Conservation (phyloP, 2,329 filamentous ascomycete species). For the Huntiella moniliformis region DNA sequence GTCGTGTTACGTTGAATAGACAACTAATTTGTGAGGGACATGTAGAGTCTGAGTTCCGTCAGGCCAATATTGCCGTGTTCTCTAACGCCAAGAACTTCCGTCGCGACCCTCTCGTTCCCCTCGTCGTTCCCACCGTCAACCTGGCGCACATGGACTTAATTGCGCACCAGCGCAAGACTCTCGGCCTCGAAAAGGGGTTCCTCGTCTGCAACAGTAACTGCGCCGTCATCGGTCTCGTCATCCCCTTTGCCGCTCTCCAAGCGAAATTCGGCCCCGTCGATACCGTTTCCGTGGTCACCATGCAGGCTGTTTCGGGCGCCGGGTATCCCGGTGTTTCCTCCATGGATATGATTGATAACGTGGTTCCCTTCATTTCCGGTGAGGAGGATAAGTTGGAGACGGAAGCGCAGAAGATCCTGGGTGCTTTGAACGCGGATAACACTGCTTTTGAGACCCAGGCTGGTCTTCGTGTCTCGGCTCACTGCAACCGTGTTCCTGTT, state of each 20-base stretch:
- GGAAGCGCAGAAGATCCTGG: slow-evolving; percentile 88
- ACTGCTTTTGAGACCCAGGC: slow-evolving; percentile 62
- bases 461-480: slow-evolving; percentile 58
- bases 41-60: slow-evolving; percentile 74
- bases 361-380: slow-evolving; percentile 80
- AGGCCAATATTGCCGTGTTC: slow-evolving; percentile 77
- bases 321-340: slow-evolving; percentile 77
- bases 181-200: slow-evolving; percentile 65
- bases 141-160: slow-evolving; percentile 72
- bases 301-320: slow-evolving; percentile 86
- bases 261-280: slow-evolving; percentile 71
- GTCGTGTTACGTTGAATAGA: too few relatives aligned
- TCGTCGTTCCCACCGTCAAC: slow-evolving; percentile 92
- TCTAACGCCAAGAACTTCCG: slow-evolving; percentile 98
- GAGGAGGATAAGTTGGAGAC: slow-evolving; percentile 95
- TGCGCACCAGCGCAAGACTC: slow-evolving; percentile 62
- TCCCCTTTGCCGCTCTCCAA: slow-evolving; percentile 82
- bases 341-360: slow-evolving; percentile 94
- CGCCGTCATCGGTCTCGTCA: slow-evolving; percentile 88
- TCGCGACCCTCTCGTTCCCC: slow-evolving; percentile 70
- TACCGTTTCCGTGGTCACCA: slow-evolving; percentile 60
- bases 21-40: too few relatives aligned
- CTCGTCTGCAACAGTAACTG: slow-evolving; percentile 97
- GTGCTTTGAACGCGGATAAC: slow-evolving; percentile 47
- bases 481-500: slow-evolving; percentile 88